Percentiles rank a stretch among this genome's conserved stretches.
Conservation (phyloP, 345 rosid genomes). For the Salix brachista region DNA sequence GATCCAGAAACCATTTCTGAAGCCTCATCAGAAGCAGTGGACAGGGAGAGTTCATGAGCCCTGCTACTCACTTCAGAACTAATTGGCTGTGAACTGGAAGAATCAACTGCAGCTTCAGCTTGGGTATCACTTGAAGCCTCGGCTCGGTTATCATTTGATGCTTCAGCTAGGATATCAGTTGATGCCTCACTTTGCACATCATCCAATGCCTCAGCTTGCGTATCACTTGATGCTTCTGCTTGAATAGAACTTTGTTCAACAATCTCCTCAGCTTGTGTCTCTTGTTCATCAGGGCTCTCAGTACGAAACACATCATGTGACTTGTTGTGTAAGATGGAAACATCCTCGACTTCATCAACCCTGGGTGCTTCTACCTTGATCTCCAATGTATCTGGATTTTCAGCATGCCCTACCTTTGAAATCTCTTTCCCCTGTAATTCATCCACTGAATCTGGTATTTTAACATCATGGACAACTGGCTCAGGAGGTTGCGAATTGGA, state of each 20-base stretch:
- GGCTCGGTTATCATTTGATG: neutral
- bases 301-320: slow-evolving; percentile 29
- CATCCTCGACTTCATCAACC: slow-evolving; percentile 32
- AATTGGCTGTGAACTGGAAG: slow-evolving; percentile 33
- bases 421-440: slow-evolving; percentile 37
- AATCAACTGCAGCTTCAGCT: slow-evolving; percentile 13
- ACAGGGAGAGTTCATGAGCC: slow-evolving; percentile 33
- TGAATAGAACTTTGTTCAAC: slow-evolving; percentile 31
- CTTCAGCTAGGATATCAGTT: slow-evolving; percentile 18
- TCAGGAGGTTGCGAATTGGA: slow-evolving; percentile 42
- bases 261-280: slow-evolving; percentile 31
- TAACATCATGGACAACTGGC: slow-evolving; percentile 26
- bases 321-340: slow-evolving; percentile 28
- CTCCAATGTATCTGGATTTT: slow-evolving; percentile 36
- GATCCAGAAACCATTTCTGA: slow-evolving; percentile 39
- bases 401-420: slow-evolving; percentile 26
- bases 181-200: slow-evolving; percentile 7
- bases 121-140: slow-evolving; percentile 13
- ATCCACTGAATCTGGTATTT: slow-evolving; percentile 29
- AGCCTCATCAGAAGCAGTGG: slow-evolving; percentile 36
- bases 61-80: slow-evolving; percentile 30
- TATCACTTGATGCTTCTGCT: slow-evolving; percentile 24
- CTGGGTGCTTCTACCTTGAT: slow-evolving; percentile 34
- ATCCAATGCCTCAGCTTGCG: slow-evolving; percentile 3
- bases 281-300: slow-evolving; percentile 36